These are phyloP conservation scores for Sporobolomyces phaffii DNA, from an alignment of 768 basidiomycete species.

Conservation along the genomic window DNA sequence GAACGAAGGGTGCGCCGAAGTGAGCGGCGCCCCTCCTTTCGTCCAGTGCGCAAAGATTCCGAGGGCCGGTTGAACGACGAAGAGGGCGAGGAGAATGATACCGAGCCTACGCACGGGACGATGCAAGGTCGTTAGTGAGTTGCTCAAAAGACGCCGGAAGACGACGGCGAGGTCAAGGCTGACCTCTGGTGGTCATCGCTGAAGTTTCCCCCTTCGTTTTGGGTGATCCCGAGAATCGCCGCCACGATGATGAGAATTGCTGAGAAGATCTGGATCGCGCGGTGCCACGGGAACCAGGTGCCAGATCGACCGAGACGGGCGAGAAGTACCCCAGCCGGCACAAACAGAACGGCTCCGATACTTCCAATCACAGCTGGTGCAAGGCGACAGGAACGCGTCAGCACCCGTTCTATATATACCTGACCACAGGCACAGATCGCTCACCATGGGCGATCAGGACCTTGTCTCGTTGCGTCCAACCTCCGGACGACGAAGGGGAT, in stretches of 20 bases:
- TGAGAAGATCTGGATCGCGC: background rate
- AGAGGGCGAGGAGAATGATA: constrained; percentile 19
- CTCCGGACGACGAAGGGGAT: background rate
- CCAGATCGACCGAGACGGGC: constrained; percentile 14
- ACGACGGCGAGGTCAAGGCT: background rate
- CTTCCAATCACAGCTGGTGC: constrained; percentile 13
- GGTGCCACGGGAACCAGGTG: constrained; percentile 13
- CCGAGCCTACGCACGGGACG: constrained; percentile 5
- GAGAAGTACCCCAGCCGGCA: constrained; percentile 17
- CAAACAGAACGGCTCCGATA: constrained; percentile 16
- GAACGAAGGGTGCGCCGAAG: constrained; percentile 13
- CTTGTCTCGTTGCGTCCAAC: constrained; percentile 17
- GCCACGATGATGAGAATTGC: background rate
- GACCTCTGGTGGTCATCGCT: background rate
- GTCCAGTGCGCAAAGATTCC: constrained; percentile 12
- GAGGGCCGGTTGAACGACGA: constrained; percentile 17
- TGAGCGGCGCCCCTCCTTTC: background rate
- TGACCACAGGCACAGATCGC: background rate
- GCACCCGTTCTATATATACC: too few relatives aligned
- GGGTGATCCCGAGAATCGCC: background rate
- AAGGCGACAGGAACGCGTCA: background rate
- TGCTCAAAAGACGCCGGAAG: too few relatives aligned
- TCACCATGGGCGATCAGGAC: constrained; percentile 17
- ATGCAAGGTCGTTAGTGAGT: too few relatives aligned
- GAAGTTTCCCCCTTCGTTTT: background rate